Evolutionary conservation across 352 stramenopile species (phyloP).

Genomic region (Globisporangium viniferum): DNA sequence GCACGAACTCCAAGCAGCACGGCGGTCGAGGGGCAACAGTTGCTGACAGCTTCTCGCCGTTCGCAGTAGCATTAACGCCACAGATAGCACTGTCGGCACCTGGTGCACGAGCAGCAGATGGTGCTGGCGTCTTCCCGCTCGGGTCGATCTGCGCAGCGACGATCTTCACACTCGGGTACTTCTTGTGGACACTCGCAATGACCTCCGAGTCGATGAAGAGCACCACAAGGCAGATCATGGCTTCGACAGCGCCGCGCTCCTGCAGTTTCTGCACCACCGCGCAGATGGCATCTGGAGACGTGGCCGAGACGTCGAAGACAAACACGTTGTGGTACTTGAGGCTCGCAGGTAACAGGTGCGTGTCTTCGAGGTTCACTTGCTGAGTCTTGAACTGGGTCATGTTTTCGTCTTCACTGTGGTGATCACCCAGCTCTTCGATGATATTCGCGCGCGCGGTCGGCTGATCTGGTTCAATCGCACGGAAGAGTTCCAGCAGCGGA

Average conservation of each 20-base stretch:
- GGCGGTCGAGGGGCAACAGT: no score
- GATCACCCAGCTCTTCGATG: slow-evolving; percentile 30
- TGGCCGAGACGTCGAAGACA: slow-evolving; percentile 11
- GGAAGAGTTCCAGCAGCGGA: slow-evolving; percentile 26
- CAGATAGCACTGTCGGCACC: no score
- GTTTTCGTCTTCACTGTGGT: slow-evolving; percentile 11
- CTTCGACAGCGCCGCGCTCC: slow-evolving; percentile 35
- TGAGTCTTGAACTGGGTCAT: slow-evolving; percentile 14
- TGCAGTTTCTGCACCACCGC: slow-evolving; percentile 32
- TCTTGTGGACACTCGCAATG: slow-evolving; percentile 29
- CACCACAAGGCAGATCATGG: slow-evolving; percentile 42
- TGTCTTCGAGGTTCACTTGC: slow-evolving; percentile 14
- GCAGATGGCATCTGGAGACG: slow-evolving; percentile 24
- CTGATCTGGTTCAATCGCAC: slow-evolving; percentile 22
- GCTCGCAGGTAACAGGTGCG: slow-evolving; percentile 7
- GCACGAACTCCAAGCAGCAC: no score
- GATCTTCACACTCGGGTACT: slow-evolving; percentile 28
- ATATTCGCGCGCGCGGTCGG: slow-evolving; percentile 19
- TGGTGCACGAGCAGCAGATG: no score
- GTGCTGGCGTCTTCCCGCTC: not conserved
- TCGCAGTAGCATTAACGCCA: no score
- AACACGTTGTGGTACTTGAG: slow-evolving; percentile 18
- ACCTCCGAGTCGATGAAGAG: slow-evolving; percentile 35
- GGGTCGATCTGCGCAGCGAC: slow-evolving; percentile 32
- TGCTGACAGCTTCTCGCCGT: no score